Evolutionary conservation across 305 asterid genomes (phyloP).

Genomic region (Andrographis paniculata): DNA sequence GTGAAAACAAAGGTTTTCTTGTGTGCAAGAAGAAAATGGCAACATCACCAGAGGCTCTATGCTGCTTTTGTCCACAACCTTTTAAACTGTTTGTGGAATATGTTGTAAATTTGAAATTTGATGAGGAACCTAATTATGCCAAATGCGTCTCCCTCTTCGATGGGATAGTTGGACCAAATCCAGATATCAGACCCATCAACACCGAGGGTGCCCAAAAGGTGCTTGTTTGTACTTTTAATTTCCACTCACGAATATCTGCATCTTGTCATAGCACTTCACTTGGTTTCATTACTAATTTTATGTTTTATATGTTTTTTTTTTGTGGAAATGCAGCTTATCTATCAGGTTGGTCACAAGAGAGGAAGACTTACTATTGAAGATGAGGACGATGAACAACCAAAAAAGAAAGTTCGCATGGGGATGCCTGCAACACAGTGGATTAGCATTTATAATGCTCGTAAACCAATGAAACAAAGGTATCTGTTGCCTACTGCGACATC

Average conservation of each 20-base stretch:
- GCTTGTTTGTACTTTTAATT: constrained; percentile 15
- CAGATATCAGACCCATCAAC: constrained; percentile 68
- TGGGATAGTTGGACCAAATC: constrained; percentile 65
- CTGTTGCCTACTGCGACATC: constrained; percentile 1
- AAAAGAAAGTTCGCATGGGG: constrained; percentile 79
- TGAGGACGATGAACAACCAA: constrained; percentile 75
- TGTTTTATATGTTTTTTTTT: constrained; percentile 3
- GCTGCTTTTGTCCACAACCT: constrained; percentile 73
- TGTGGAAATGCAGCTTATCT: constrained; percentile 41
- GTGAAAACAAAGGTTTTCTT: constrained; percentile 82
- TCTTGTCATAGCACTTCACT: not conserved
- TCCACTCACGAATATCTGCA: constrained; percentile 5
- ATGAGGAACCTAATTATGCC: constrained; percentile 90
- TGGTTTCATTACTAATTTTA: constrained; percentile 16
- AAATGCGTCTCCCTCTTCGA: constrained; percentile 73
- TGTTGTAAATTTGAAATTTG: constrained; percentile 79
- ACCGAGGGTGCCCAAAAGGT: constrained; percentile 97
- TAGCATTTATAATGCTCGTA: constrained; percentile 76
- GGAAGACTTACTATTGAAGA: constrained; percentile 58
- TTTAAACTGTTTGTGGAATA: constrained; percentile 59
- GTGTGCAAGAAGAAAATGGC: constrained; percentile 95
- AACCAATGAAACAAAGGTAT: constrained; percentile 90
- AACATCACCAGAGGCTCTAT: constrained; percentile 67
- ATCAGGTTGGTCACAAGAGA: constrained; percentile 80
- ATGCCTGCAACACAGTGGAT: constrained; percentile 88